Evolutionary conservation across 2,329 filamentous ascomycete species (phyloP), one percentile per base, ranked within the genome.

Genomic region (Aspergillus pseudotamarii): DNA sequence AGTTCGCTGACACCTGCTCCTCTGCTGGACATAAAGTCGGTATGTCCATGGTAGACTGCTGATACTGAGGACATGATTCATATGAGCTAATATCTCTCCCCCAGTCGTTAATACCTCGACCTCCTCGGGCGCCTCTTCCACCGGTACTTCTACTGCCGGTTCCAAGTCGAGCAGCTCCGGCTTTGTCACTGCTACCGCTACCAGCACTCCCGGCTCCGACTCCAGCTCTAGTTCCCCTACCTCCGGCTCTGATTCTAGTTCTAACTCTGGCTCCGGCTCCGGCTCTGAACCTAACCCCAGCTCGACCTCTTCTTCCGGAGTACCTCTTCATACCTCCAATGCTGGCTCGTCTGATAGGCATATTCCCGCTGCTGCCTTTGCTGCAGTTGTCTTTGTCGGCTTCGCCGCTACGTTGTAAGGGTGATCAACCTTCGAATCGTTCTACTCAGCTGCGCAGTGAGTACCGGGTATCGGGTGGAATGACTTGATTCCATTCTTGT

Each of bases 301-400:
- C 41, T 63, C 71, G 12, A 68, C 66, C 38, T 68, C 68, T 19
- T 51, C 46, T 43, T 69, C 61, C n/a, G 53, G 64, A 57, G 68
- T 70, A 19, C 65, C 70, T 55, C 63, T 67, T 19, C 65, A 68
- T 34, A 69, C 64, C 14, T 67, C 69, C 41, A 64, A 62, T 50
- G 68, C 72, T 57, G 73, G 70, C 32, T 71, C 72, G 11, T 71
- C 74, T 30, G 72, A 73, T 62, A 72, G 74, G 38, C 74, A 77
- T 38, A 71, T 76, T 54, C 77, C 78, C 38, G 71, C 75, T 36
- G 75, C 74, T 54, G 74, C 75, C 9, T 74, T 80, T 58, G 76
- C 74, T 55, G 75, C 78, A 50, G 77, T 77, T 46, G 73, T 79
- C n/a, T 78, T 80, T 62, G 69, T 79, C 38, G 79, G 79, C 46